phyloP scores from a whole-genome alignment of 495 filamentous ascomycete genomes.

The Xanthoparmelia taractica region DNA sequence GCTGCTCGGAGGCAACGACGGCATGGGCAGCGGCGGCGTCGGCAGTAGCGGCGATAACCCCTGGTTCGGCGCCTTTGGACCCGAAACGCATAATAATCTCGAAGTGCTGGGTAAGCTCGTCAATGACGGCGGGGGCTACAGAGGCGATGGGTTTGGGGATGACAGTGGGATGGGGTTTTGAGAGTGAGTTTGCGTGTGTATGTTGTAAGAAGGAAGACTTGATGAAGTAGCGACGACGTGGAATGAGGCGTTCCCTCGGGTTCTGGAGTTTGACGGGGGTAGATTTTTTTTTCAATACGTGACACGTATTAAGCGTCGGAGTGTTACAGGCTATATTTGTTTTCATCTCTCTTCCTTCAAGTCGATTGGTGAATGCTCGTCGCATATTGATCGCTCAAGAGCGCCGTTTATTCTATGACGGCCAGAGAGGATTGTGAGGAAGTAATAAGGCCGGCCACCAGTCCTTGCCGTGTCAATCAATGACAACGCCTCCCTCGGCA shows the following conservation, averaged over 20 bases:
- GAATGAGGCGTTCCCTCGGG: no score
- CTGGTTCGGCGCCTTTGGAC: conserved; percentile 23
- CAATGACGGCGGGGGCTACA: conserved; percentile 9
- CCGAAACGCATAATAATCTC: conserved; percentile 22
- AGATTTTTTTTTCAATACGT: no score
- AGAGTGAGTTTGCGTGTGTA: no score
- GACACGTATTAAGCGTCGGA: neutral
- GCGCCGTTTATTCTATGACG: neutral
- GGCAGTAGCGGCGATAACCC: conserved; percentile 9
- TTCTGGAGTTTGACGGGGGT: no score
- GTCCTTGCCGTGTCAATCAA: neutral
- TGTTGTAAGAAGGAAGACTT: no score
- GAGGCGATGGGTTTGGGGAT: conserved; percentile 13
- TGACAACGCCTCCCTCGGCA: neutral
- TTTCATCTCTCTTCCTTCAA: neutral
- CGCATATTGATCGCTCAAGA: neutral
- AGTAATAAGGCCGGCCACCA: neutral
- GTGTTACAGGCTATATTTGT: neutral
- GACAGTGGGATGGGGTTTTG: conserved; percentile 9
- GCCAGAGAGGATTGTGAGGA: neutral
- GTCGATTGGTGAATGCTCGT: neutral
- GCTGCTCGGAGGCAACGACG: conserved; percentile 29
- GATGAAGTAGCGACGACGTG: no score
- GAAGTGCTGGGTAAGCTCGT: conserved; percentile 25
- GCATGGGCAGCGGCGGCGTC: conserved; percentile 6